phyloP scores from a whole-genome alignment of 2,329 filamentous ascomycete species.

The Domatiomyces globalis region DNA sequence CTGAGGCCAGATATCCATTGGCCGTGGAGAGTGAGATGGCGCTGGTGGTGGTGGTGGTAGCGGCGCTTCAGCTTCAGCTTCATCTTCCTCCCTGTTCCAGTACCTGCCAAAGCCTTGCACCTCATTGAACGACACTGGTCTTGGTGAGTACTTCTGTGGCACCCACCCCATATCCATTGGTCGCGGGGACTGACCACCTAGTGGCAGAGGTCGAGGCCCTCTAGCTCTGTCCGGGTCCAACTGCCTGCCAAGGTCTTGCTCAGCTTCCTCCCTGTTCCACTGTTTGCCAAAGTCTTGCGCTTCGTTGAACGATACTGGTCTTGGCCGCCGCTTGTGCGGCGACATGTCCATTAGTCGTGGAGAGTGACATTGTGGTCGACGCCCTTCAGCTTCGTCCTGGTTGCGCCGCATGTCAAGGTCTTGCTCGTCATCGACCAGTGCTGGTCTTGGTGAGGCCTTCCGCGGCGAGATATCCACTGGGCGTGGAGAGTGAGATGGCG shows the following conservation, averaged over 20 bases:
- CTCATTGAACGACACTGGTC: too few relatives aligned
- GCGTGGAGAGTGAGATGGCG: conserved; percentile 16
- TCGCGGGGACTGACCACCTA: too few relatives aligned
- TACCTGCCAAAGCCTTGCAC: too few relatives aligned
- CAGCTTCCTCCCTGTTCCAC: background rate
- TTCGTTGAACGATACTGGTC: too few relatives aligned
- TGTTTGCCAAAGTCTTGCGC: too few relatives aligned
- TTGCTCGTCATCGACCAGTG: background rate
- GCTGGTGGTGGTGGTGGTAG: conserved; percentile 1
- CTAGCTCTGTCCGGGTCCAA: background rate
- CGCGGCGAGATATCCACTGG: conserved; percentile 11
- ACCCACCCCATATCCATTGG: too few relatives aligned
- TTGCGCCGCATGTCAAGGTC: too few relatives aligned
- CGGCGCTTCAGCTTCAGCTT: too few relatives aligned
- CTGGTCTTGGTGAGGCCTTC: background rate
- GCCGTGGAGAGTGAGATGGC: conserved; percentile 16
- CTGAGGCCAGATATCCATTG: conserved; percentile 7
- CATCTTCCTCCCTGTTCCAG: too few relatives aligned
- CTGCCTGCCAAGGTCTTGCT: background rate
- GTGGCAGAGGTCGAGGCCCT: conserved; percentile 8
- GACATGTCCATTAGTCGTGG: background rate
- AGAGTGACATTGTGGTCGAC: background rate
- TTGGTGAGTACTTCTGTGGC: too few relatives aligned
- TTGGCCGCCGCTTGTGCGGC: background rate
- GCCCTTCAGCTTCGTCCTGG: background rate